Base-by-base conservation (phyloP, 108 stramenopile species). In the Schizochytrium sp. region DNA sequence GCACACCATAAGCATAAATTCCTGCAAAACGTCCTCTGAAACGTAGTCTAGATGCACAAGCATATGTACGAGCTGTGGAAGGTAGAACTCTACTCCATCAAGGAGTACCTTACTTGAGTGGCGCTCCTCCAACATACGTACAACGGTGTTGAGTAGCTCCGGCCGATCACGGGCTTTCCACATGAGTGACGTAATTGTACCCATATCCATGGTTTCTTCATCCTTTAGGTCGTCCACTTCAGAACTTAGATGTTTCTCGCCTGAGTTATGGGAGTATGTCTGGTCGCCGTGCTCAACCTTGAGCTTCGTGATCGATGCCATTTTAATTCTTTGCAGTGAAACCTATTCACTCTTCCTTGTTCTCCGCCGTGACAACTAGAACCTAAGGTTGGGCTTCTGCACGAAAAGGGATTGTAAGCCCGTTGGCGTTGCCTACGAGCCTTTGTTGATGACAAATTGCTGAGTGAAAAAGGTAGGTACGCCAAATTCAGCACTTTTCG, bases 11-110 rank as follows among this genome's bases (percentile, higher is more conserved):
- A 98, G 91, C 87, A 96, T 95, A 88, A 99, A 98, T 61, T 96
- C 95, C 92, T 98, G 98, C 88, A 99, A 92, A 72, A 96, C 95
- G 55, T 96, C 95, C 89, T 96, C 96, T 55, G 96, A 96, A 96
- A 96, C 95, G 72, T 96, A 94, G 90, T 98, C 98, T 55, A 98
- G 94, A 94, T 99, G 99, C 76, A 98, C 97, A 83, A 99, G 96
- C 98, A 99, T 98, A 93, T 99, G 99, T 7, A 98, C 98, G 88
- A 99, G 93, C 93, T 99, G 99, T 19, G 99, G 99, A 59, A 99
- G 95, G 93, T 98, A 99, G 89, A 98, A 99, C 92, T 98, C 99
- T 55, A 98, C 97, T 17, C 97, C 98, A 88, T 98, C 97, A 93
- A 98, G 98, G 90, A 98, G 97, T 87, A 95, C 92, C 46, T 97